Percentiles rank a stretch among this genome's conserved stretches.
Conservation (phyloP, 208 protist species). For the Vickermania spadyakhi region DNA sequence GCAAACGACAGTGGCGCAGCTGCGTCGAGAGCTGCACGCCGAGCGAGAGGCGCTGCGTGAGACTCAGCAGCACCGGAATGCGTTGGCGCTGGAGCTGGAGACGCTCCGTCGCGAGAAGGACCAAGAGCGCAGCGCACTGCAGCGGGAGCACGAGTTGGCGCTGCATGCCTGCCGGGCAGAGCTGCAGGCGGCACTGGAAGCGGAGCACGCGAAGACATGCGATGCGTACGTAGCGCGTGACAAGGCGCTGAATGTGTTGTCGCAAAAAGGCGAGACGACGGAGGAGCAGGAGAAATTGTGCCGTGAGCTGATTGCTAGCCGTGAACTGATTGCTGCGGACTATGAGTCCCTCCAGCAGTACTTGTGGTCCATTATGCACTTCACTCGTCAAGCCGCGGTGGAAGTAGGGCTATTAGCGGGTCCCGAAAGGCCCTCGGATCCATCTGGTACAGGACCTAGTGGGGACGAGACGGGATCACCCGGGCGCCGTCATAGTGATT, state of each 20-base stretch:
- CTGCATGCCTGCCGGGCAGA: slow-evolving; percentile 12
- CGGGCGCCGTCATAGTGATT: neutral
- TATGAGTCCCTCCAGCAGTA: slow-evolving; percentile 20
- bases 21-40: neutral
- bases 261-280: slow-evolving; percentile 19
- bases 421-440: neutral
- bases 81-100: neutral
- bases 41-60: neutral
- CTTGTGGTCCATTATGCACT: slow-evolving; percentile 12
- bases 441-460: no score
- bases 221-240: slow-evolving; percentile 44
- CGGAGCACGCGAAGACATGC: slow-evolving; percentile 21
- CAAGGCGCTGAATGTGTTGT: slow-evolving; percentile 22
- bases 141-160: slow-evolving; percentile 5
- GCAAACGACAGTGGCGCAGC: neutral
- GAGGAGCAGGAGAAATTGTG: slow-evolving; percentile 17
- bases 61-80: neutral
- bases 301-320: slow-evolving; percentile 13
- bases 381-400: neutral
- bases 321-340: slow-evolving; percentile 14
- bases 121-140: neutral
- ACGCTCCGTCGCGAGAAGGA: neutral
- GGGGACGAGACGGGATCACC: neutral
- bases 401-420: slow-evolving; percentile 1
- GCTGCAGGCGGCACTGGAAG: slow-evolving; percentile 19